Base-by-base conservation (phyloP, 345 rosid species). In the Brassica nigra region DNA sequence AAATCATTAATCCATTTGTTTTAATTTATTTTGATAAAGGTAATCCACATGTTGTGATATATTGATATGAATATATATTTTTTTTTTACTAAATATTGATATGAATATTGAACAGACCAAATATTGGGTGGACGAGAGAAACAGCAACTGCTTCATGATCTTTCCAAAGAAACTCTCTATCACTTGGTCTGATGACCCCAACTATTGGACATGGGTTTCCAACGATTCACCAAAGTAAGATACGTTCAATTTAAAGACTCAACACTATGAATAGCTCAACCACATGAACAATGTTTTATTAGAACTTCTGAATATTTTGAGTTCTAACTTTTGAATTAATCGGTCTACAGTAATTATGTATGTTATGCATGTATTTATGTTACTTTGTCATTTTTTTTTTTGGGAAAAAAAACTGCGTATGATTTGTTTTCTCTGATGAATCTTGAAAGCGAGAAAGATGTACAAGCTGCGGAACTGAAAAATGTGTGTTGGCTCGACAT, bases 401-500 rank as follows among this genome's bases (percentile, higher is more conserved):
- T 23, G 27, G 27, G 0, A 23, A 23, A 23, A 23, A 23, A 15
- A 49, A 28, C n/a, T 10, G 6, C n/a, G 2, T 11, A 4, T 33
- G 8, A 9, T 11, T 20, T n/a, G 39, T 37, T 14, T n/a, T 20
- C 8, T 78, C 12, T 4, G 0, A 73, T 67, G 30, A 55, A 12
- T 67, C 34, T 14, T 52, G 3, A 57, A 8, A 80, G 83, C 2
- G 79, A 70, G 42, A 28, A 52, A 52, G 57, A 4, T 52, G 57
- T 75, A 62, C 86, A 90, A 16, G 87, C 78, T 54, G 90, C 81
- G 1, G 88, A 82, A 59, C 66, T 91, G 62, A 8, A 84, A 36
- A 14, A 72, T 2, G 90, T 89, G 16, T 87, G 94, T 33, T 86
- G 97, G 95, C 90, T 93, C 16, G 94, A 86, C 20, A 74, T 85